phyloP scores from a whole-genome alignment of 2,329 filamentous ascomycete species.

The Pseudopithomyces maydicus region DNA sequence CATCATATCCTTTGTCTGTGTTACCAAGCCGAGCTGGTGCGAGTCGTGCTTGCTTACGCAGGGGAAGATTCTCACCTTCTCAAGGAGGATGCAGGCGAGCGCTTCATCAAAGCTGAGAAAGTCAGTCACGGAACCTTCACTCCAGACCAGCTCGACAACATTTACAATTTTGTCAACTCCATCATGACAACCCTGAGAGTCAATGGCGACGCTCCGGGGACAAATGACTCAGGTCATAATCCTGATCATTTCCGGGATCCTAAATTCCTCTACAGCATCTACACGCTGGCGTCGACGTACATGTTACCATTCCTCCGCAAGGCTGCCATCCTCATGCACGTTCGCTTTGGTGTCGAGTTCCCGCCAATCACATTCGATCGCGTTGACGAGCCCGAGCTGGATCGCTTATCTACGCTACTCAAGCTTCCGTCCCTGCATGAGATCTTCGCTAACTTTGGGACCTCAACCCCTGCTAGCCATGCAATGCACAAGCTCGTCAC shows the following conservation, averaged over 20 bases:
- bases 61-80: slow-evolving; percentile 9
- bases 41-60: slow-evolving; percentile 68
- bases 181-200: slow-evolving; percentile 29
- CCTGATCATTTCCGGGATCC: slow-evolving; percentile 31
- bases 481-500: slow-evolving; percentile 57
- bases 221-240: no score
- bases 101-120: slow-evolving; percentile 34
- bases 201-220: background rate
- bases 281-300: slow-evolving; percentile 71
- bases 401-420: slow-evolving; percentile 77
- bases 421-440: slow-evolving; percentile 79
- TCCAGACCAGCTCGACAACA: slow-evolving; percentile 33
- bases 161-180: slow-evolving; percentile 39
- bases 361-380: slow-evolving; percentile 63
- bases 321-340: slow-evolving; percentile 78
- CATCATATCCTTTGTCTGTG: slow-evolving; percentile 82
- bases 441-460: slow-evolving; percentile 67
- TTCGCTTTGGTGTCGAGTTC: slow-evolving; percentile 88
- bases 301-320: slow-evolving; percentile 91
- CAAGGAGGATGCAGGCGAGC: slow-evolving; percentile 18
- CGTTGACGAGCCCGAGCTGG: slow-evolving; percentile 75
- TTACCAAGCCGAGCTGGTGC: slow-evolving; percentile 89
- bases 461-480: slow-evolving; percentile 30
- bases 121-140: slow-evolving; percentile 24
- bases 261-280: slow-evolving; percentile 42